phyloP scores from a whole-genome alignment of 1,284 basidiomycete species.

The Gomphus bonarii region DNA sequence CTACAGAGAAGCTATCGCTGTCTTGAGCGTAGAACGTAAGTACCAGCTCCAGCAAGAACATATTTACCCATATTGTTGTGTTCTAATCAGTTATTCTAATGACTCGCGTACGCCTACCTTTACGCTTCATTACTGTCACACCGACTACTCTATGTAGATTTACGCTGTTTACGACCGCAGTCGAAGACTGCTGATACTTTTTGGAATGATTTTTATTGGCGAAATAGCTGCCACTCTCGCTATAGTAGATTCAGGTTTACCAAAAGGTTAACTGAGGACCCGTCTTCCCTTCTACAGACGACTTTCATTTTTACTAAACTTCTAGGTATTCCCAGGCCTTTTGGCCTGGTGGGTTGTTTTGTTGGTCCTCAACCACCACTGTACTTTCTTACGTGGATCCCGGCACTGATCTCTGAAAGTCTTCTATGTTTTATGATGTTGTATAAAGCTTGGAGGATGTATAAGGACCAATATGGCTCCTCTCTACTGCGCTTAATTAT shows the following conservation, averaged over 20 bases:
- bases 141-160: background rate
- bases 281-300: background rate
- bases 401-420: background rate
- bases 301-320: background rate
- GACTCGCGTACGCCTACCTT: background rate
- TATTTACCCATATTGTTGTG: background rate
- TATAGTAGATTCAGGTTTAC: background rate
- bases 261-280: background rate
- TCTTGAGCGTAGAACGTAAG: background rate
- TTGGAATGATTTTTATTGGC: background rate
- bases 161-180: slow-evolving; percentile 1
- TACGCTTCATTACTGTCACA: background rate
- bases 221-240: background rate
- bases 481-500: background rate
- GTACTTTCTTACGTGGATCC: background rate
- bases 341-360: background rate
- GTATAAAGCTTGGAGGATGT: slow-evolving; percentile 3
- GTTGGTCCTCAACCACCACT: background rate
- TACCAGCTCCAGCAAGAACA: background rate
- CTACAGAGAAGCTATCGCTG: background rate
- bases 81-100: background rate
- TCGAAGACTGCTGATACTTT: background rate
- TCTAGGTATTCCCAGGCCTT: background rate
- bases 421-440: background rate
- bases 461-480: background rate